These are phyloP conservation scores for Rhodocollybia butyracea DNA, from an alignment of 768 basidiomycete genomes.

Conservation along the genomic window DNA sequence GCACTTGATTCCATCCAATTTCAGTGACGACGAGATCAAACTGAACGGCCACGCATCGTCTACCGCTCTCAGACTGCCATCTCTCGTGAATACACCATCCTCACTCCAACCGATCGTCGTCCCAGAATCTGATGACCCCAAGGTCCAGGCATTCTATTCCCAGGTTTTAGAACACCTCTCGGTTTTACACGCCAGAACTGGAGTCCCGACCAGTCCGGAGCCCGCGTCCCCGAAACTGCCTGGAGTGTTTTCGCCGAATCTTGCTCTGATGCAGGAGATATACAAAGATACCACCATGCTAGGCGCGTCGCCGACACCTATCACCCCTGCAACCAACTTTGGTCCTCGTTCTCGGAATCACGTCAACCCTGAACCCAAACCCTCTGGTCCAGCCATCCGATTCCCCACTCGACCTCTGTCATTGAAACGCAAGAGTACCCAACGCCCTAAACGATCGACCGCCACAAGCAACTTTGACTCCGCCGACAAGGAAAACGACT, in stretches of 20 bases:
- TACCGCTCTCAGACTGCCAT: constrained; percentile 9
- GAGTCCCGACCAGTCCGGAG: constrained; percentile 3
- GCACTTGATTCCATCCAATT: constrained; percentile 2
- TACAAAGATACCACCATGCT: not conserved
- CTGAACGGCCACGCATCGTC: too few relatives aligned
- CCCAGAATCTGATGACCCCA: constrained; percentile 72
- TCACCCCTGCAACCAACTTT: not conserved
- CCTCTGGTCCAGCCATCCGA: constrained; percentile 12
- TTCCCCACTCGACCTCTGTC: constrained; percentile 2
- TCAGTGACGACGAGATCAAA: constrained; percentile 4
- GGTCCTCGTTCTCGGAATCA: not conserved
- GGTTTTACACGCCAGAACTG: constrained; percentile 59
- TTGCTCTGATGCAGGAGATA: constrained; percentile 11
- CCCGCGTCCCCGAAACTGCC: not conserved
- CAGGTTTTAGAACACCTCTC: constrained; percentile 80
- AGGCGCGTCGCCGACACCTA: not conserved
- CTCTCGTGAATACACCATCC: constrained; percentile 25
- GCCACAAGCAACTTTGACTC: constrained; percentile 13
- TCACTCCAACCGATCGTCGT: constrained; percentile 49
- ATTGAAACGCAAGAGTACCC: constrained; percentile 4
- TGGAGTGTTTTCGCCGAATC: constrained; percentile 5
- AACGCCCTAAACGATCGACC: constrained; percentile 18
- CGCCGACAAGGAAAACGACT: constrained; percentile 59
- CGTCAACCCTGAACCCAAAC: constrained; percentile 20
- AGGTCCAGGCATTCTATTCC: constrained; percentile 80